These are phyloP conservation scores for Medicago arabica DNA, from an alignment of 306 rosid genomes.

Conservation along the genomic window DNA sequence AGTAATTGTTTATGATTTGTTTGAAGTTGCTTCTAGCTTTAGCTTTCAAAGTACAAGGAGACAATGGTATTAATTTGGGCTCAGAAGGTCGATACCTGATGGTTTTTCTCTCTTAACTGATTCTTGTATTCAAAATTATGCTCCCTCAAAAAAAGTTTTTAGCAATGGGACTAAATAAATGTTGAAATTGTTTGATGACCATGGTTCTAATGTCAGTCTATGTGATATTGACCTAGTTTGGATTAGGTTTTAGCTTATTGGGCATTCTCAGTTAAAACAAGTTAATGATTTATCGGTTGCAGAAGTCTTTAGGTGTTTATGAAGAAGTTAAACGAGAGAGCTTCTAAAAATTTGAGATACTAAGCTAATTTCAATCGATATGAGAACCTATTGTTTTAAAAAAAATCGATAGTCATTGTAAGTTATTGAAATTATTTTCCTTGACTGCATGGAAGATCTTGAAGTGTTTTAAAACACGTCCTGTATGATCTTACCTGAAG, in stretches of 20 bases:
- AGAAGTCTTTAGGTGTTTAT: neutral
- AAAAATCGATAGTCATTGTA: neutral
- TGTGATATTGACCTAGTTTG: neutral
- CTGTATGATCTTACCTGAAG: no score
- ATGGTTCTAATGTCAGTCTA: neutral
- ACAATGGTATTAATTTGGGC: neutral
- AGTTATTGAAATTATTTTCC: neutral
- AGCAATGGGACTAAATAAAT: neutral
- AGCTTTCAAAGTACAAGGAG: slow-evolving; percentile 19
- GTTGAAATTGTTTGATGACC: neutral
- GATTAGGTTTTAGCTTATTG: neutral
- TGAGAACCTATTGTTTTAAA: neutral
- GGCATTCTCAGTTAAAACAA: neutral
- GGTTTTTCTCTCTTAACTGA: slow-evolving; percentile 23
- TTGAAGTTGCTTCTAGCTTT: slow-evolving; percentile 2
- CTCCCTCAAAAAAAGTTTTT: slow-evolving; percentile 12
- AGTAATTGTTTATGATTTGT: neutral
- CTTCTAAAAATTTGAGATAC: neutral
- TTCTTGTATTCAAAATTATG: slow-evolving; percentile 19
- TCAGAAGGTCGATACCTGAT: slow-evolving; percentile 27
- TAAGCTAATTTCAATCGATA: neutral
- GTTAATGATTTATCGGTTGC: neutral
- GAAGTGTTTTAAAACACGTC: no score
- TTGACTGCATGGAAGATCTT: neutral
- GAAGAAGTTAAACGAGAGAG: neutral